Conservation (phyloP, 2,329 filamentous ascomycete species). For the Penicillium sp. region DNA sequence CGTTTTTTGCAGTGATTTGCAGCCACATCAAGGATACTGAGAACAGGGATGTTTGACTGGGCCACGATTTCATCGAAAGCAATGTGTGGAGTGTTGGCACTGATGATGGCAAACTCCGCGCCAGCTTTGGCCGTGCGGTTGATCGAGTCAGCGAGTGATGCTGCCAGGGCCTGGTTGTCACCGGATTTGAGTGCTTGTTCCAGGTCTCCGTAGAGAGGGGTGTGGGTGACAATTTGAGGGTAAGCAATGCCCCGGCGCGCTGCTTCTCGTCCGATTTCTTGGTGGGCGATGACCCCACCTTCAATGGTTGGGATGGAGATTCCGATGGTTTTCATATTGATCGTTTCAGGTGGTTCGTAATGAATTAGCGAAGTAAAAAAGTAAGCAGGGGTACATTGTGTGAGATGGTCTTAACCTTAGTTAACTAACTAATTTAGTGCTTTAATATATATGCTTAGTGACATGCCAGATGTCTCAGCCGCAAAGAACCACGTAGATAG, state of each 20-base stretch:
- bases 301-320: conserved; percentile 15
- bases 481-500: not conserved
- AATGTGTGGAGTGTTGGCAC: conserved; percentile 11
- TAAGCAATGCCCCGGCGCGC: conserved; percentile 10
- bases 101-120: conserved; percentile 15
- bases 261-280: conserved; percentile 14
- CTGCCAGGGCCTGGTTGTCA: not conserved
- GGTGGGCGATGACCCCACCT: conserved; percentile 9
- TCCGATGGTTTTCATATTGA: conserved; percentile 13
- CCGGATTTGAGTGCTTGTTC: conserved; percentile 3
- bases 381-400: not conserved
- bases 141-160: conserved; percentile 6
- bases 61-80: not conserved
- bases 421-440: not conserved
- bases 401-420: not conserved
- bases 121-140: conserved; percentile 12
- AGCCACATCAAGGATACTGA: conserved; percentile 9
- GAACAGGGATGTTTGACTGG: conserved; percentile 9
- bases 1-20: conserved; percentile 3
- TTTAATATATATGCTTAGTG: not conserved
- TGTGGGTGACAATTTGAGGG: conserved; percentile 13
- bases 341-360: not conserved
- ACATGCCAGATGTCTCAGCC: not conserved
- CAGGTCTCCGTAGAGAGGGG: conserved; percentile 5
- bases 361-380: too few relatives aligned